Conservation (phyloP, 1,139 yeast species). For the Zhuliangozyma parablackwelliae region DNA sequence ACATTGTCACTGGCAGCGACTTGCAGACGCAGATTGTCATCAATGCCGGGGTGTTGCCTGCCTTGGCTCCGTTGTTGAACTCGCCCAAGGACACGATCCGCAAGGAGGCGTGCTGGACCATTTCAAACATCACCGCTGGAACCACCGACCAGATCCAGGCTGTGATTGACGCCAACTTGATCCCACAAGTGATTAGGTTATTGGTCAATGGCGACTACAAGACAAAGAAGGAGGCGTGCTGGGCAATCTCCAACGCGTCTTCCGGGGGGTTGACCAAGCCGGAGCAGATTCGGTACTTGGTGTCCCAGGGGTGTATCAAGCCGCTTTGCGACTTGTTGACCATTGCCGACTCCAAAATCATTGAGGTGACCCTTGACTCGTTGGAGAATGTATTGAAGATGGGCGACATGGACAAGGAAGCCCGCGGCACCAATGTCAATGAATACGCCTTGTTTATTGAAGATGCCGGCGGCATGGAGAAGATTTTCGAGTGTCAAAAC, state of each 20-base stretch:
- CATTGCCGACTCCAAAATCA: constrained; percentile 85
- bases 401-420: constrained; percentile 90
- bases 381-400: constrained; percentile 88
- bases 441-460: constrained; percentile 89
- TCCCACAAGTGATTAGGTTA: constrained; percentile 87
- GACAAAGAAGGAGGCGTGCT: constrained; percentile 97
- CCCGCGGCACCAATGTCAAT: constrained; percentile 63
- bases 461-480: constrained; percentile 98
- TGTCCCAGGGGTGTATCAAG: constrained; percentile 92
- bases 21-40: constrained; percentile 92
- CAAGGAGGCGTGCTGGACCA: constrained; percentile 98
- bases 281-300: constrained; percentile 88
- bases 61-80: constrained; percentile 72
- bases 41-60: constrained; percentile 87
- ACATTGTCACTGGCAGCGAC: constrained; percentile 96
- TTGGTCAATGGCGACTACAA: constrained; percentile 84
- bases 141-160: constrained; percentile 94
- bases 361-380: constrained; percentile 94
- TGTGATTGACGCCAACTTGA: constrained; percentile 88
- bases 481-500: constrained; percentile 88
- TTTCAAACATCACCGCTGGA: constrained; percentile 96
- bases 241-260: constrained; percentile 98
- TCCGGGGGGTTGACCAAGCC: constrained; percentile 93
- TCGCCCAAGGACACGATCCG: constrained; percentile 89
- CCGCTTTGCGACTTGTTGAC: constrained; percentile 91